Evolutionary conservation across 148 eudicot genomes (phyloP), one percentile per base, ranked within the genome.

Genomic region (Tetragonia tetragonoides): DNA sequence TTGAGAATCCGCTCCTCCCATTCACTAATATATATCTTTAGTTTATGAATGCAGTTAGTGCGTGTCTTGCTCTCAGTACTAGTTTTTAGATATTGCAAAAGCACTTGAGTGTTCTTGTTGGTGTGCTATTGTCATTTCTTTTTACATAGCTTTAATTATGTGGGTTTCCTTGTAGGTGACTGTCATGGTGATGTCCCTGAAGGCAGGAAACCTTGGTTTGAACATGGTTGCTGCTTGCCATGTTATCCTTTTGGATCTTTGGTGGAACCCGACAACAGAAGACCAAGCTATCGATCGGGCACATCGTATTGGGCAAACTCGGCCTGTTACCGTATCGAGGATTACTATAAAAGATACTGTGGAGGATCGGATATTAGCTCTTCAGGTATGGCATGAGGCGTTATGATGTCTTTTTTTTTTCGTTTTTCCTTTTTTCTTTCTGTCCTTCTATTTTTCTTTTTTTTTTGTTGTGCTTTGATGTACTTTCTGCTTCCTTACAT

Each of bases 201-300:
- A 96, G 86, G 99, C 99, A 21, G 99, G 99, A 69, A 96, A 96
- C 80, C 97, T 96, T 62, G 99, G 99, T 61, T 88, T 96, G 76
- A 96, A 96, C 81, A 96, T 96, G 99, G 97, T 96, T 74, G 97
- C 98, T 65, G 99, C 99, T 77, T 91, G 88, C 80, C 95, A 91
- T 79, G 99, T 96, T 42, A 91, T 96, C 70, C 98, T 96, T 82
- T 84, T 96, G 86, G 99, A 96, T 87, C 99, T 96, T 83, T 96
- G 99, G 99, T 96, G 99, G 99, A 96, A 96, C 82, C 99, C 99
- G 60, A 87, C 97, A 28, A 96, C 99, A 37, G 99, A 96, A 89
- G 99, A 96, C 82, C 99, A 96, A 82, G 99, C 99, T 74, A 76
- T 96, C 82, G 99, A 96, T 83, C 90, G 99, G 73, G 98, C 99